These are phyloP conservation scores for Vaccinium corymbosum DNA, from an alignment of 148 eudicot species.

Conservation along the genomic window DNA sequence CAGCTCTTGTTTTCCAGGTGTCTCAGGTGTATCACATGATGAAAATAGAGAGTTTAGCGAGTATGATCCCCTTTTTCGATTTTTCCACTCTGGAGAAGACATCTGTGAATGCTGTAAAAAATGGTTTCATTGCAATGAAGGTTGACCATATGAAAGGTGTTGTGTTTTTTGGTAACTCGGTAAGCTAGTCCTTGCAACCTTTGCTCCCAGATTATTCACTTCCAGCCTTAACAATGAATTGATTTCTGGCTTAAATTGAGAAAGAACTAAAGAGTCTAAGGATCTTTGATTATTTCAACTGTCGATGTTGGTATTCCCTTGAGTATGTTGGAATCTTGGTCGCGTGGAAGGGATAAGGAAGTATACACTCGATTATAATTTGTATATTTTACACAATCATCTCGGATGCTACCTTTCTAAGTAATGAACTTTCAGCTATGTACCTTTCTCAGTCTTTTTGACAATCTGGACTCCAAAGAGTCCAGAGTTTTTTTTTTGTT, in stretches of 20 bases:
- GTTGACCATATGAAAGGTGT: conserved; percentile 78
- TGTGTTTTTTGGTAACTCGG: conserved; percentile 57
- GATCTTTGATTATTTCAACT: not conserved
- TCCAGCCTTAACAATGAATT: not conserved
- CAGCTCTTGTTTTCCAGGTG: conserved; percentile 47
- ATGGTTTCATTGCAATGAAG: conserved; percentile 77
- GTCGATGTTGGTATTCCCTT: not conserved
- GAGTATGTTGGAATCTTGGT: not conserved
- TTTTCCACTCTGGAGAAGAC: conserved; percentile 76
- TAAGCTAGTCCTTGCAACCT: conserved; percentile 23
- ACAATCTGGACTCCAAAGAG: not conserved
- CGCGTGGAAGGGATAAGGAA: too few species aligned
- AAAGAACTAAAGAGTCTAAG: not conserved
- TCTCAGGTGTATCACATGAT: conserved; percentile 81
- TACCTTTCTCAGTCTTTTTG: not conserved
- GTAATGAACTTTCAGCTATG: not conserved
- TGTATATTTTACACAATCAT: not conserved
- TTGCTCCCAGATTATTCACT: not conserved
- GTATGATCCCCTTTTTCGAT: conserved; percentile 78
- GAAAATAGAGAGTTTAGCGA: conserved; percentile 62
- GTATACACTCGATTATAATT: not conserved
- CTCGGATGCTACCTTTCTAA: not conserved
- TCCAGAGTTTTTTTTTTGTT: too few species aligned
- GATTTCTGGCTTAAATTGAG: not conserved
- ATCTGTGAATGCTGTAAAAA: conserved; percentile 84